phyloP scores from a whole-genome alignment of 441 rosid genomes.

The Breynia disticha region DNA sequence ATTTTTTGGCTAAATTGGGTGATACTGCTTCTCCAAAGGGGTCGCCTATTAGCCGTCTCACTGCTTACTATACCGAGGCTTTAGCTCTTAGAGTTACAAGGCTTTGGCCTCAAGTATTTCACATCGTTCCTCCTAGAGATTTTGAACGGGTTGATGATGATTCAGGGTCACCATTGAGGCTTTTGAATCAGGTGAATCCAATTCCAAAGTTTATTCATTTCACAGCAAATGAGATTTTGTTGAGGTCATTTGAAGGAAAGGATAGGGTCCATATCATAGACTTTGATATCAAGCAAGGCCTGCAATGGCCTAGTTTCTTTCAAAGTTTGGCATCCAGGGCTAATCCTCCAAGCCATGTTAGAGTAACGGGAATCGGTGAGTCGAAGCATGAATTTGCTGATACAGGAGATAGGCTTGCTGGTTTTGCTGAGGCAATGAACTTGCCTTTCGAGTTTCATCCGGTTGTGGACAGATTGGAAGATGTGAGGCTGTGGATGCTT shows the following conservation, averaged over 20 bases:
- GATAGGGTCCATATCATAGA: conserved; percentile 87
- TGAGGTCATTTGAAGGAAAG: conserved; percentile 87
- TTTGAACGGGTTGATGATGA: conserved; percentile 63
- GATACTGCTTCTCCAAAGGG: conserved; percentile 79
- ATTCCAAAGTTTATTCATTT: conserved; percentile 85
- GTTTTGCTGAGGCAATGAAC: conserved; percentile 73
- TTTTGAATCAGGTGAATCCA: conserved; percentile 81
- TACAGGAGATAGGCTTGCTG: conserved; percentile 78
- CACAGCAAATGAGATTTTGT: conserved; percentile 75
- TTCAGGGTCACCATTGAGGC: conserved; percentile 59
- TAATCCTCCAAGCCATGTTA: conserved; percentile 69
- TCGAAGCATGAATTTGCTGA: conserved; percentile 84
- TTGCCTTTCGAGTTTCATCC: conserved; percentile 91
- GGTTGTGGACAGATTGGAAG: conserved; percentile 86
- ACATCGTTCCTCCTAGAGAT: conserved; percentile 68
- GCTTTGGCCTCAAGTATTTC: conserved; percentile 87
- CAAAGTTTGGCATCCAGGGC: conserved; percentile 78
- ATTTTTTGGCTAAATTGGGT: conserved; percentile 56
- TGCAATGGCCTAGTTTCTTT: conserved; percentile 94
- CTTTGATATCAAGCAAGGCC: conserved; percentile 94
- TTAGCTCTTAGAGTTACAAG: conserved; percentile 65
- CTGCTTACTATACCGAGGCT: conserved; percentile 84
- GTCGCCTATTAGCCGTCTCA: conserved; percentile 53
- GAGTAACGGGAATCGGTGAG: conserved; percentile 89
- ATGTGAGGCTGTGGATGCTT: conserved; percentile 98